Conservation (phyloP, 2,329 filamentous ascomycete genomes). For the Purpureocillium takamizusanense region DNA sequence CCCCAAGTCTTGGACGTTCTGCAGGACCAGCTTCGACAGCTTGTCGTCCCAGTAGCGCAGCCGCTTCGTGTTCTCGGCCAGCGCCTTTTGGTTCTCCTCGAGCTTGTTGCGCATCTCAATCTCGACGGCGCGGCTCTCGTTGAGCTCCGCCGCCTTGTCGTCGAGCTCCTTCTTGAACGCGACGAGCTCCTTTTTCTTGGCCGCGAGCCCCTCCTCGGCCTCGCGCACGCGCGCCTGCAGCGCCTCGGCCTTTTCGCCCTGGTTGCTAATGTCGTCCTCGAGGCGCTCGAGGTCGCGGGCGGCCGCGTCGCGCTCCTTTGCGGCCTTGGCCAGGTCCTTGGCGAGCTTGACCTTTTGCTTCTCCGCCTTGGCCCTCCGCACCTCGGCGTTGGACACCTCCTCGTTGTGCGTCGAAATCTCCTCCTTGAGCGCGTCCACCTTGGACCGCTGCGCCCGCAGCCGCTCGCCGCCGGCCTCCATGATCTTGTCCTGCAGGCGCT, state of each 20-base stretch:
- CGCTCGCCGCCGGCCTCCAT: conserved; percentile 97
- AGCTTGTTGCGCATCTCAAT: conserved; percentile 99
- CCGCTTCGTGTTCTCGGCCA: conserved; percentile 78
- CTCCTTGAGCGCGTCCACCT: conserved; percentile 81
- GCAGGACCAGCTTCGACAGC: conserved; percentile 70
- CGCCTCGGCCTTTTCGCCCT: conserved; percentile 65
- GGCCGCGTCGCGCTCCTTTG: conserved; percentile 67
- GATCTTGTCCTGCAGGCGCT: conserved; percentile 87
- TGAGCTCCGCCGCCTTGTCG: conserved; percentile 74
- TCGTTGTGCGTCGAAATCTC: conserved; percentile 75
- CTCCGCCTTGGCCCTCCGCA: conserved; percentile 84
- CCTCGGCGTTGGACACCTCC: conserved; percentile 75
- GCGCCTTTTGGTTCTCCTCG: conserved; percentile 87
- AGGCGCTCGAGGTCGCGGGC: conserved; percentile 67
- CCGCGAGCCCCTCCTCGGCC: conserved; percentile 67
- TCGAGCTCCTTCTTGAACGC: conserved; percentile 79
- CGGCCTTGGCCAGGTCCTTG: conserved; percentile 70
- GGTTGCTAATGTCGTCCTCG: conserved; percentile 68
- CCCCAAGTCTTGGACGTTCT: conserved; percentile 66
- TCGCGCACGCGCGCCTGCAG: conserved; percentile 68
- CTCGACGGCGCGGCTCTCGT: conserved; percentile 79
- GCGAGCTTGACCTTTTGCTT: conserved; percentile 84
- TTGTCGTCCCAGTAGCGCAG: conserved; percentile 85
- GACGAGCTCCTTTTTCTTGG: conserved; percentile 73
- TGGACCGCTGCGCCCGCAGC: conserved; percentile 80